These are phyloP conservation scores for Cudoniella acicularis DNA, from an alignment of 495 filamentous ascomycete species.

Conservation along the genomic window DNA sequence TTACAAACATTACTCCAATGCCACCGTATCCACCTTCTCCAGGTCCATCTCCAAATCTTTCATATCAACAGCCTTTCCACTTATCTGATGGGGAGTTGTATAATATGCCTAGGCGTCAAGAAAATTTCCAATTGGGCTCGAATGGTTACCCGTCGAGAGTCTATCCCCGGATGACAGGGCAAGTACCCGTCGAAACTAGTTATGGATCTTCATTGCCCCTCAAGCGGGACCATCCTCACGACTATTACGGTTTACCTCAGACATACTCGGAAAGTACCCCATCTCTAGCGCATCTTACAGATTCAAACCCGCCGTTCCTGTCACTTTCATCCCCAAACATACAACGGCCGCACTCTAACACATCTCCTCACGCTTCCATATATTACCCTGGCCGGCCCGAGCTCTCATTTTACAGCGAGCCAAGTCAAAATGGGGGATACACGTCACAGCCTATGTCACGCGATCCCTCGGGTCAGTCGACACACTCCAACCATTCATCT, in stretches of 20 bases:
- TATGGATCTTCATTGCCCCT: not conserved
- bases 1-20: not conserved
- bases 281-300: constrained; percentile 18
- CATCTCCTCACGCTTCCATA: constrained; percentile 16
- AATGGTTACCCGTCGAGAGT: not conserved
- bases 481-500: constrained; percentile 10
- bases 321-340: constrained; percentile 28
- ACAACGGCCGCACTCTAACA: constrained; percentile 21
- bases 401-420: constrained; percentile 5
- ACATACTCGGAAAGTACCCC: constrained; percentile 32
- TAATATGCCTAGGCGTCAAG: constrained; percentile 9
- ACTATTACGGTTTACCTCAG: constrained; percentile 6
- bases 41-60: not conserved
- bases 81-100: constrained; percentile 5
- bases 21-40: constrained; percentile 19
- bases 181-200: constrained; percentile 7
- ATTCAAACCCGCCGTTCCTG: constrained; percentile 16
- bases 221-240: constrained; percentile 8
- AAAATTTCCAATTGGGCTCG: not conserved
- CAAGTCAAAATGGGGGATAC: constrained; percentile 40
- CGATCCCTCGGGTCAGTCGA: constrained; percentile 33
- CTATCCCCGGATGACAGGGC: constrained; percentile 18
- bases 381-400: constrained; percentile 23
- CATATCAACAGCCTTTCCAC: constrained; percentile 5
- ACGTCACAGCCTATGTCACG: constrained; percentile 56